Evolutionary conservation across 2,329 filamentous ascomycete species (phyloP), one percentile per base, ranked within the genome.

Genomic region (Claviceps capensis): DNA sequence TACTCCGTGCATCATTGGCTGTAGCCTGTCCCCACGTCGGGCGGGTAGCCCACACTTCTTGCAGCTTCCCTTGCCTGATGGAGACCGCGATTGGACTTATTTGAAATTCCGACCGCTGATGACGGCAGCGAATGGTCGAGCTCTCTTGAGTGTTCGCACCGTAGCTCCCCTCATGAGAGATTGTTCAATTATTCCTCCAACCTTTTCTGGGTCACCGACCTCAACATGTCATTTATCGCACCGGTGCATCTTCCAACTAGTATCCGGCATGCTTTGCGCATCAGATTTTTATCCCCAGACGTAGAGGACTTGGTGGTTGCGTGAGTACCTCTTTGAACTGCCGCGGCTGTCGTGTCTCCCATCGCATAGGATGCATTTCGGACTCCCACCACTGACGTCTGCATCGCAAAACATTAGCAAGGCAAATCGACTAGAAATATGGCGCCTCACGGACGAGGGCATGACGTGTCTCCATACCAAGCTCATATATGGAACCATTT

Each of bases 191-290:
- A 34, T 46, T 22, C 14, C 23, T 38, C 34, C 23, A 14, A 30
- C 48, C 50, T 42, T 52, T 40, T 17, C 13, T 48, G 30, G 56
- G n/a, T 34, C 48, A 23, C 14, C 38, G 37, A 37, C 30, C 34
- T 34, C 48, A 62, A 47, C 52, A 98, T 98, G 93, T 86, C 93
- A 50, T 98, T 97, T 67, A 75, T 98, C 62, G 89, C 88, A 55
- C 90, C 93, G 41, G 93, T 98, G 53, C 93, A 98, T 68, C 79
- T 83, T 61, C 86, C 93, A 23, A 96, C 88, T 66, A 95, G 88
- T 72, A 83, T 96, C 57, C 83, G 90, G 52, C 86, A 95, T 77
- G 91, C 90, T 14, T 68, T 97, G 58, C 87, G 85, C 63, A 77
- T 91, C 55, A 82, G 81, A 60, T 83, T 97, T 60, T 73, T 95